These are phyloP conservation scores for Corymbia maculata DNA, from an alignment of 345 rosid species.

Conservation along the genomic window DNA sequence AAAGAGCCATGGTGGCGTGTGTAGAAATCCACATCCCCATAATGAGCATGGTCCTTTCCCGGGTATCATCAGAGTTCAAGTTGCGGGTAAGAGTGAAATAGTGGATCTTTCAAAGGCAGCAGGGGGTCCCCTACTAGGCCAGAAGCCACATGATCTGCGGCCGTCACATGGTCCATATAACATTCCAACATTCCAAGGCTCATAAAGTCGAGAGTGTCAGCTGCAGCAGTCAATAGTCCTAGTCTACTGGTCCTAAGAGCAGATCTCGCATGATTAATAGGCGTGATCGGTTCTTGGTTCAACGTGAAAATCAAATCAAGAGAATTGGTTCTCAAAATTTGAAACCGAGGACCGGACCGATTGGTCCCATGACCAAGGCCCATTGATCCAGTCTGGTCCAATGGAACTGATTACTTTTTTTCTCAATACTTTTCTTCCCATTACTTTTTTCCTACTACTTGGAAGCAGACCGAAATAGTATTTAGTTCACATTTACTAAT, in stretches of 20 bases:
- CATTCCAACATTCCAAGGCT: not conserved
- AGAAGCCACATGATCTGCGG: not conserved
- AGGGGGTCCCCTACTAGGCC: not conserved
- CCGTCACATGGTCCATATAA: not conserved
- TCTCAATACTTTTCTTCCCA: too few species aligned
- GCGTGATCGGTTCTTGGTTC: too few species aligned
- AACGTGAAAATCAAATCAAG: too few species aligned
- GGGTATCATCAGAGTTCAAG: not conserved
- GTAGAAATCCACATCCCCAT: not conserved
- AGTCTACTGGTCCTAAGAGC: not conserved
- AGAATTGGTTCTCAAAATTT: too few species aligned
- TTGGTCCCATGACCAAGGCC: too few species aligned
- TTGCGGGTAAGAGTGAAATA: not conserved
- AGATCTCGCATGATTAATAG: not conserved
- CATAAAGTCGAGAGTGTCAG: not conserved
- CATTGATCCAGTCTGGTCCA: too few species aligned
- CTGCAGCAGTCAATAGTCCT: not conserved
- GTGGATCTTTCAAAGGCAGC: not conserved
- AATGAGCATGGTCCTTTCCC: not conserved
- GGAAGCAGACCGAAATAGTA: too few species aligned
- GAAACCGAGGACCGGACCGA: too few species aligned
- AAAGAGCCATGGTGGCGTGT: not conserved
- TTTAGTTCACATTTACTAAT: too few species aligned
- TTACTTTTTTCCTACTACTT: too few species aligned
- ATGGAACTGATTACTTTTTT: too few species aligned